phyloP scores from a whole-genome alignment of 2,329 filamentous ascomycete species.

The Colletotrichum theobromicola region DNA sequence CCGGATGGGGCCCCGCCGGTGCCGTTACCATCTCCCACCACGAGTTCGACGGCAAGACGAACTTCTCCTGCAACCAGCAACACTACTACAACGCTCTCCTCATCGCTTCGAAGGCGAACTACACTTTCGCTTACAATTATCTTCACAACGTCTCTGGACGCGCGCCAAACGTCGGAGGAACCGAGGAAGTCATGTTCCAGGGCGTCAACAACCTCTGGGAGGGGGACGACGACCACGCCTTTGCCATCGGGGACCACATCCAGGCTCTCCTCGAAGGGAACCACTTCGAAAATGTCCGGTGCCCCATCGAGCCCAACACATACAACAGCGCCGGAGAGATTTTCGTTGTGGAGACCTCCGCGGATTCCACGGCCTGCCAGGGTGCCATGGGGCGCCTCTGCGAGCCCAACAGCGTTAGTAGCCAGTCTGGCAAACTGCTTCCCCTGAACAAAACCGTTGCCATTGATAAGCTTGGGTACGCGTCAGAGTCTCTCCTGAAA shows the following conservation, averaged over 20 bases:
- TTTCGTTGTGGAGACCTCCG: slow-evolving; percentile 25
- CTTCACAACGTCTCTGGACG: slow-evolving; percentile 36
- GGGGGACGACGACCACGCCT: background rate
- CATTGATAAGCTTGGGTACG: background rate
- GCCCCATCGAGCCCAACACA: slow-evolving; percentile 37
- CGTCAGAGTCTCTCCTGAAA: background rate
- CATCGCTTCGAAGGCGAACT: slow-evolving; percentile 40
- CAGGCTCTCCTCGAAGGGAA: background rate
- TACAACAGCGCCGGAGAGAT: slow-evolving; percentile 18
- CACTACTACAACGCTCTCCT: slow-evolving; percentile 53
- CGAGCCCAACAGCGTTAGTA: background rate
- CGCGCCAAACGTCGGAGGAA: background rate
- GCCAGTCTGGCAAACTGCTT: background rate
- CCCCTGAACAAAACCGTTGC: background rate
- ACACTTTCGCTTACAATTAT: slow-evolving; percentile 49
- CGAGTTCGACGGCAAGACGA: slow-evolving; percentile 47
- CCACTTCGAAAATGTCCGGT: slow-evolving; percentile 31
- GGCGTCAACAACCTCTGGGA: background rate
- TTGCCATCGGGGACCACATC: background rate
- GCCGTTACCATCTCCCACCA: slow-evolving; percentile 36
- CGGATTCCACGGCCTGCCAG: slow-evolving; percentile 15
- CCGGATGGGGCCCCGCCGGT: background rate
- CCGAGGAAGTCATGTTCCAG: background rate
- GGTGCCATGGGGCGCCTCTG: slow-evolving; percentile 30
- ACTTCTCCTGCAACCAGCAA: slow-evolving; percentile 48